phyloP scores from a whole-genome alignment of 768 basidiomycete species.

The Suillus placidus region DNA sequence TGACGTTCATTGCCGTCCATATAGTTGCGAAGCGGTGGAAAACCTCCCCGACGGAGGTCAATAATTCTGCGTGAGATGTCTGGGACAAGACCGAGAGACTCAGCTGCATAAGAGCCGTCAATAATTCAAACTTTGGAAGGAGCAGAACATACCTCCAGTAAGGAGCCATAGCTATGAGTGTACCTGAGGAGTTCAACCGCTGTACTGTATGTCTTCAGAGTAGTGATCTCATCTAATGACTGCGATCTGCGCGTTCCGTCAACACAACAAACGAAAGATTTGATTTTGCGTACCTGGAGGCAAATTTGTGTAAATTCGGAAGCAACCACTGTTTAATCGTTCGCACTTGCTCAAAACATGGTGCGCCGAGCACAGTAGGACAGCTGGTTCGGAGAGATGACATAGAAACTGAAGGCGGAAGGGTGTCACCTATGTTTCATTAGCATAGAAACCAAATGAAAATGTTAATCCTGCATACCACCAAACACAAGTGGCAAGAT shows the following conservation, averaged over 20 bases:
- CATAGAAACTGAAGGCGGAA: slow-evolving; percentile 36
- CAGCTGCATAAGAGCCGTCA: slow-evolving; percentile 40
- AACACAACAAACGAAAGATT: neutral
- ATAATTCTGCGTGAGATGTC: slow-evolving; percentile 51
- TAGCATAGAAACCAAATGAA: neutral
- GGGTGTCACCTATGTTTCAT: slow-evolving; percentile 36
- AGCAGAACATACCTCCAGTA: slow-evolving; percentile 58
- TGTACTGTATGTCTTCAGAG: slow-evolving; percentile 60
- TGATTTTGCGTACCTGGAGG: slow-evolving; percentile 43
- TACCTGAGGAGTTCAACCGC: slow-evolving; percentile 61
- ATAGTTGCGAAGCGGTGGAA: slow-evolving; percentile 72
- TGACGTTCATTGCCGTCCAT: slow-evolving; percentile 77
- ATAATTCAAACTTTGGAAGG: slow-evolving; percentile 1
- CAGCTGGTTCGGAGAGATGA: slow-evolving; percentile 47
- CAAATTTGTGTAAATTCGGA: slow-evolving; percentile 62
- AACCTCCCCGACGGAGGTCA: slow-evolving; percentile 67
- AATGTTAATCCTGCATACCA: slow-evolving; percentile 39
- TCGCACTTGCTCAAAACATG: slow-evolving; percentile 76
- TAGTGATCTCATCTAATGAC: slow-evolving; percentile 33
- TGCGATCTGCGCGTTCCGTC: slow-evolving; percentile 28
- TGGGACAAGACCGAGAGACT: slow-evolving; percentile 57
- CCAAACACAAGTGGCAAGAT: slow-evolving; percentile 71
- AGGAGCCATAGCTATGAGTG: slow-evolving; percentile 64
- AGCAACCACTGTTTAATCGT: slow-evolving; percentile 73
- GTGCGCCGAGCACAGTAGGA: slow-evolving; percentile 49